These are phyloP conservation scores for Scenedesmus sp. DNA, from an alignment of 163 green algal species.

Conservation along the genomic window DNA sequence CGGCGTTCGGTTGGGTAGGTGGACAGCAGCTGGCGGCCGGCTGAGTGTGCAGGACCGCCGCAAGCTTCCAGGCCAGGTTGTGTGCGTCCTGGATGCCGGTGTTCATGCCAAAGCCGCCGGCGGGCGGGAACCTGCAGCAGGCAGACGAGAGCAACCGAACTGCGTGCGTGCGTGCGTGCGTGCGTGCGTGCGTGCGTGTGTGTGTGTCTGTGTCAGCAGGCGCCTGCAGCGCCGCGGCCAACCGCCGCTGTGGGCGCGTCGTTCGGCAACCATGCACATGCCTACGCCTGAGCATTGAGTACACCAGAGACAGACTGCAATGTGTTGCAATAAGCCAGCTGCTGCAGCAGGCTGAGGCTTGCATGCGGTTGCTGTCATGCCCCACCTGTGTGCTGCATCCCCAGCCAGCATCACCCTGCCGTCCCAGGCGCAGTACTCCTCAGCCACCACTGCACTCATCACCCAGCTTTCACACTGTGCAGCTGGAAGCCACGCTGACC, in stretches of 20 bases:
- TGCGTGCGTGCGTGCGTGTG: no score
- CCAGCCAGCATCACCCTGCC: slow-evolving; percentile 84
- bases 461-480: slow-evolving; percentile 55
- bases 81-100: slow-evolving; percentile 92
- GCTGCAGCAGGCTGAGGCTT: neutral
- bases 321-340: no score
- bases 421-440: slow-evolving; percentile 63
- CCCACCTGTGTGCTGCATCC: slow-evolving; percentile 90
- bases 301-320: no score
- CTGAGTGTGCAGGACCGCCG: slow-evolving; percentile 69
- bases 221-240: neutral
- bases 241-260: no score
- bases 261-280: neutral
- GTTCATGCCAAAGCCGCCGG: slow-evolving; percentile 97
- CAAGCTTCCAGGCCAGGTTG: slow-evolving; percentile 96
- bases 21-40: slow-evolving; percentile 66
- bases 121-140: slow-evolving; percentile 87
- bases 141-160: neutral
- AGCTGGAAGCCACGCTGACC: slow-evolving; percentile 13
- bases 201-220: slow-evolving; percentile 2
- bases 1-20: slow-evolving; percentile 81
- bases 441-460: slow-evolving; percentile 89
- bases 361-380: no score
- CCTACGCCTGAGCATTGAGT: no score
- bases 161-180: no score